These are phyloP conservation scores for Cutaneotrichosporon spelunceum DNA, from an alignment of 1,284 basidiomycete genomes.

Conservation along the genomic window DNA sequence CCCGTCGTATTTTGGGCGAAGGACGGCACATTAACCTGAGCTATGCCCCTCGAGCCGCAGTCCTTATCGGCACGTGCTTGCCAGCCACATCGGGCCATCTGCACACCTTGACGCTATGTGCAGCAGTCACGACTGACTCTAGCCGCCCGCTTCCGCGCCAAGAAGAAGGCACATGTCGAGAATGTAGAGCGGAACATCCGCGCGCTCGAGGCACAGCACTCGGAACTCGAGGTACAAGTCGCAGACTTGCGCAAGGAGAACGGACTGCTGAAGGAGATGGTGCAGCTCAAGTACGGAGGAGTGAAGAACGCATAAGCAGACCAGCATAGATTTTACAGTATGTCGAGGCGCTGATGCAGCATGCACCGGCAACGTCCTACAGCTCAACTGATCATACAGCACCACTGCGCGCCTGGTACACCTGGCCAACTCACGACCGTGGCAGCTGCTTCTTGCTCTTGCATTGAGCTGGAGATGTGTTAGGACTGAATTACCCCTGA, in stretches of 20 bases:
- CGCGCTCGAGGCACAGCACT: conserved; percentile 32
- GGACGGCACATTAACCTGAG: not conserved
- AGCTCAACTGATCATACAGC: too few relatives aligned
- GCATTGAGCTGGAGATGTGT: too few relatives aligned
- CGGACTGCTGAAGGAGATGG: conserved; percentile 37
- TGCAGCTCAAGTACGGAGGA: conserved; percentile 33
- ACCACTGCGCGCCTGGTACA: too few relatives aligned
- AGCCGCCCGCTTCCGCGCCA: conserved; percentile 40
- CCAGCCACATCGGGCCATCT: not conserved
- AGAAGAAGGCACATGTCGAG: conserved; percentile 33
- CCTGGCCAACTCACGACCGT: too few relatives aligned
- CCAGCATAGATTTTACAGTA: too few relatives aligned
- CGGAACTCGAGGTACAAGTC: conserved; percentile 30
- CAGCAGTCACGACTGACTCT: not conserved
- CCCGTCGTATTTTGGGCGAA: not conserved
- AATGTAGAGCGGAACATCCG: conserved; percentile 28
- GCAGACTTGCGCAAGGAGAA: conserved; percentile 35
- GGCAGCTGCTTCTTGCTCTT: too few relatives aligned
- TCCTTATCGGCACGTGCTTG: not conserved
- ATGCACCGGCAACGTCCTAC: too few relatives aligned
- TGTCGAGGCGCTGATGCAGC: too few relatives aligned
- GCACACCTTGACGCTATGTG: not conserved
- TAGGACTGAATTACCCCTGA: too few relatives aligned
- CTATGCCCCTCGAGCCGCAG: not conserved
- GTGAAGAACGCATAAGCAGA: conserved; percentile 3